phyloP scores from a whole-genome alignment of 1,139 yeast genomes.

The Geotrichum cucujoidarum region DNA sequence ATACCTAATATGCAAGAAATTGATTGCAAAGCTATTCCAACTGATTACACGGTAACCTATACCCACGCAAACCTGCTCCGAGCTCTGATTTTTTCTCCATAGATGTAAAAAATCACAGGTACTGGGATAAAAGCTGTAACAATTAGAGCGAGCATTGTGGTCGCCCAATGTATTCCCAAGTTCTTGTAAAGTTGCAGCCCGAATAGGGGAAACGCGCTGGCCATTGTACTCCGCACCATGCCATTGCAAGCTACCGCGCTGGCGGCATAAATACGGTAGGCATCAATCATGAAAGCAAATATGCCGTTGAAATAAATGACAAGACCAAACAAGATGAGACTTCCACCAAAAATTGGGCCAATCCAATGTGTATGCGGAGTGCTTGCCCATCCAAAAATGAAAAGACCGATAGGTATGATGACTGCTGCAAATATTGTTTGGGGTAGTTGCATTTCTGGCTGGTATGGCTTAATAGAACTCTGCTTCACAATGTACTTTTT shows the following conservation, averaged over 20 bases:
- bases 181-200: slow-evolving; percentile 50
- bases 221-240: slow-evolving; percentile 54
- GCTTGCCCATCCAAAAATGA: slow-evolving; percentile 58
- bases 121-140: slow-evolving; percentile 57
- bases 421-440: slow-evolving; percentile 69
- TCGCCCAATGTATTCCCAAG: slow-evolving; percentile 57
- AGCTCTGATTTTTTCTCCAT: slow-evolving; percentile 54
- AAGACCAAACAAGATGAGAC: slow-evolving; percentile 69
- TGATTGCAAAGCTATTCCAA: too few species aligned
- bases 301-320: slow-evolving; percentile 51
- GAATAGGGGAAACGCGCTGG: slow-evolving; percentile 66
- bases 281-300: slow-evolving; percentile 51
- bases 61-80: slow-evolving; percentile 36
- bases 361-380: slow-evolving; percentile 77
- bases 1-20: too few species aligned
- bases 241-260: slow-evolving; percentile 71
- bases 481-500: slow-evolving; percentile 19
- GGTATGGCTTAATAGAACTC: slow-evolving; percentile 16
- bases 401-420: slow-evolving; percentile 54
- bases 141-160: slow-evolving; percentile 50
- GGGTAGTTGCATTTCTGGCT: slow-evolving; percentile 66
- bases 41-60: too few species aligned
- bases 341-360: slow-evolving; percentile 70
- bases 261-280: slow-evolving; percentile 54
- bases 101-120: slow-evolving; percentile 55